Base-by-base conservation (phyloP, 352 stramenopile species). In the Globisporangium canariense region DNA sequence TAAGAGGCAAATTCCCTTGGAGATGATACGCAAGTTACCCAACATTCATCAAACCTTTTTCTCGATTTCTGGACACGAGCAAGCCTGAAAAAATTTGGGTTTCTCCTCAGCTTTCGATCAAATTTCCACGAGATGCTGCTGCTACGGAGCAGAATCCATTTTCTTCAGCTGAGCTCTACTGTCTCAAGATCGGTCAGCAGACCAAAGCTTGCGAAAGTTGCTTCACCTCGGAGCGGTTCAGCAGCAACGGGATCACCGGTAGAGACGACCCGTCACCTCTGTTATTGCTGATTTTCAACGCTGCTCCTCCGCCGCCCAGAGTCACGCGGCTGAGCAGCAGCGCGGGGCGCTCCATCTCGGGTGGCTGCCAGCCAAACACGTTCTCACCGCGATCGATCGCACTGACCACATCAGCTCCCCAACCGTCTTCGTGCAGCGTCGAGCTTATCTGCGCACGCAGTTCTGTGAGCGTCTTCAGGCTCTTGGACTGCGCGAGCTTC, bases 321-420 rank as follows among this genome's bases (percentile, higher is more conserved):
- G 81, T 92, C 40, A 90, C 75, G 25, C 83, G 83, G 40, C 83
- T 75, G 20, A 86, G 58, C 22, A 89, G 65, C 50, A 90, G 70
- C 1, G 81, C 76, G 2, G 83, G 81, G 1, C 81, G 76, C 66
- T 90, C 83, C 70, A 89, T 88, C 71, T 92, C 79, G 1, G 81
- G 79, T 11, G 81, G 78, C 62, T 86, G 75, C 80, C 77, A 93
- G n/a, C 81, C 84, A 63, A 93, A 93, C 28, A 89, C 73, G 10
- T 69, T 86, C 60, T 93, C 84, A 10, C 81, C 84, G 2, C 67
- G 68, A 28, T 68, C 65, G 57, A 93, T 90, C 9, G 84, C 81
- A 40, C 69, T 74, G 18, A 74, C 83, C n/a, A 90, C 64, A 30
- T 90, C 77, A 14, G 76, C 67, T 40, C 76, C 69, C 79, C 81